These are phyloP conservation scores for Tulasnella sp. DNA, from an alignment of 768 basidiomycete species.

Conservation along the genomic window DNA sequence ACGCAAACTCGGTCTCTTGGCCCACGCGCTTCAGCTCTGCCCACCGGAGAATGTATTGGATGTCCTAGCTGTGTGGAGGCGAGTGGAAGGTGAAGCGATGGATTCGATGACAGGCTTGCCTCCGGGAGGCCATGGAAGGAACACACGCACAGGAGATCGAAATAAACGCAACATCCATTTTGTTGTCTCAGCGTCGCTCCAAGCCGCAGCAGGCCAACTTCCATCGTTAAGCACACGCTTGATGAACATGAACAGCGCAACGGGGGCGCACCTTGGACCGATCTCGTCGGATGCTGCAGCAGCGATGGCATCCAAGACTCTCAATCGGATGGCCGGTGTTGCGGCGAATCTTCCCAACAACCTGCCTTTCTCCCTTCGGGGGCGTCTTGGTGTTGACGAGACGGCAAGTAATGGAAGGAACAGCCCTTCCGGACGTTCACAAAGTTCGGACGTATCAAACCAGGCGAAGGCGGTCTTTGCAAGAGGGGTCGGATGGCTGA, in stretches of 20 bases:
- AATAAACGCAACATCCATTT: slow-evolving; percentile 17
- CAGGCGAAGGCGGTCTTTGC: slow-evolving; percentile 71
- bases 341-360: slow-evolving; percentile 38
- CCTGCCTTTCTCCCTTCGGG: slow-evolving; percentile 56
- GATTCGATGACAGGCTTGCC: slow-evolving; percentile 18
- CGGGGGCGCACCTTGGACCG: background rate
- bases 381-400: slow-evolving; percentile 20
- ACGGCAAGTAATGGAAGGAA: slow-evolving; percentile 26
- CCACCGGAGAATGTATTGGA: slow-evolving; percentile 69
- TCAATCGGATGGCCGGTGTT: slow-evolving; percentile 42
- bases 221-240: slow-evolving; percentile 10
- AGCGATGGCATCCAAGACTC: slow-evolving; percentile 66
- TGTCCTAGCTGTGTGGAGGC: slow-evolving; percentile 67
- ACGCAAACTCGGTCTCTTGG: slow-evolving; percentile 60
- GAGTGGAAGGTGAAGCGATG: slow-evolving; percentile 52
- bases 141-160: slow-evolving; percentile 6
- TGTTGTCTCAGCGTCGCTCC: background rate
- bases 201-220: slow-evolving; percentile 6
- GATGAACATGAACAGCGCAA: background rate
- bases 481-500: slow-evolving; percentile 90
- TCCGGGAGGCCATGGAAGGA: background rate
- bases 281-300: slow-evolving; percentile 44
- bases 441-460: slow-evolving; percentile 49
- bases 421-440: slow-evolving; percentile 26
- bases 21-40: slow-evolving; percentile 75